Conservation (phyloP, 2,329 filamentous ascomycete genomes). For the Colletotrichum spinosum region DNA sequence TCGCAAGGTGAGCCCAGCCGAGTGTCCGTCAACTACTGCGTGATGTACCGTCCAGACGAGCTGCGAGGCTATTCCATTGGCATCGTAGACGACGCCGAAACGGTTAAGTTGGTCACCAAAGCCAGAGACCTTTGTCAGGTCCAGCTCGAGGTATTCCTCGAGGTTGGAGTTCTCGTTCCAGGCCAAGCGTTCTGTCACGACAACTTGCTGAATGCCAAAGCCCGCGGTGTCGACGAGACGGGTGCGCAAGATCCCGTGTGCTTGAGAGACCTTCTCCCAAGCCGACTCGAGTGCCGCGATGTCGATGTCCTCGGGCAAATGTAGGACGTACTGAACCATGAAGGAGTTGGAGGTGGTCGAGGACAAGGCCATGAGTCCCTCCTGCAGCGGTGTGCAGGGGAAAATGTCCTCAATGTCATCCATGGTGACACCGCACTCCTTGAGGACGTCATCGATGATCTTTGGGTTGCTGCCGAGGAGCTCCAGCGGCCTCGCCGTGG, state of each 20-base stretch:
- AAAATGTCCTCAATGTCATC: constrained; percentile 28
- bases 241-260: constrained; percentile 39
- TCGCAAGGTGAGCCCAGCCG: constrained; percentile 23
- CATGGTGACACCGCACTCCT: constrained; percentile 3
- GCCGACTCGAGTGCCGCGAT: constrained; percentile 20
- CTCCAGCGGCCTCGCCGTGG: constrained; percentile 1
- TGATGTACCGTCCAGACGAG: constrained; percentile 40
- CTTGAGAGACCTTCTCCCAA: constrained; percentile 30
- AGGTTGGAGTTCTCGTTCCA: constrained; percentile 29
- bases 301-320: not conserved
- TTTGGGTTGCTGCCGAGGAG: not conserved
- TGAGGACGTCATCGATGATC: constrained; percentile 6
- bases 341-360: constrained; percentile 18
- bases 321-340: constrained; percentile 24
- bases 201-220: constrained; percentile 63
- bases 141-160: constrained; percentile 18
- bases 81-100: constrained; percentile 37
- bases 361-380: constrained; percentile 30
- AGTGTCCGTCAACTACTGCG: constrained; percentile 25
- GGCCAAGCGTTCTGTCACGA: constrained; percentile 14
- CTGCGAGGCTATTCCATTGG: constrained; percentile 1
- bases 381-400: constrained; percentile 27
- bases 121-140: constrained; percentile 12
- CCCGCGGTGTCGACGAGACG: constrained; percentile 35
- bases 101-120: constrained; percentile 37